Evolutionary conservation across 2,329 filamentous ascomycete species (phyloP).

Genomic region (Pyricularia sp.): DNA sequence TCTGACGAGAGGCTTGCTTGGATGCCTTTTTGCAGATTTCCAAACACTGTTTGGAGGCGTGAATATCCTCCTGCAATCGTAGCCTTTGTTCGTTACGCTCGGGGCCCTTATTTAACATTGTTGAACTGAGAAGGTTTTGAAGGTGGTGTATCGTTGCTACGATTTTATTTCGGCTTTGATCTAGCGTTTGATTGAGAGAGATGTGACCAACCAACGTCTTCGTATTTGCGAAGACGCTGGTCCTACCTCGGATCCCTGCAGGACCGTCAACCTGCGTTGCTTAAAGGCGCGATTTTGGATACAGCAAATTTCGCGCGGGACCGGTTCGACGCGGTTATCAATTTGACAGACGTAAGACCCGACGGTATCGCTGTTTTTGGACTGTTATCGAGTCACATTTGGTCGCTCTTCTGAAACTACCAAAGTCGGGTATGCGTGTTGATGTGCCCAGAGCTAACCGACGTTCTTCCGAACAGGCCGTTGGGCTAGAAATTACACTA

Average conservation of each 20-base stretch:
- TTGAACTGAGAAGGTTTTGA: constrained; percentile 19
- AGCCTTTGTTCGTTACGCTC: constrained; percentile 15
- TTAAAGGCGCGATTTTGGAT: background rate
- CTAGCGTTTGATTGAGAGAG: constrained; percentile 23
- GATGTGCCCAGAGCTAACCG: too few species aligned
- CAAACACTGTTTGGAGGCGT: constrained; percentile 24
- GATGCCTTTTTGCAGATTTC: constrained; percentile 26
- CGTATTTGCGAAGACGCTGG: constrained; percentile 26
- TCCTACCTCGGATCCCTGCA: constrained; percentile 23
- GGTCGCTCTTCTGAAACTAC: too few species aligned
- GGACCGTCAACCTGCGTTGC: constrained; percentile 13
- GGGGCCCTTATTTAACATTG: constrained; percentile 14
- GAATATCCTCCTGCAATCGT: constrained; percentile 23
- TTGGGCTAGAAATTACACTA: too few species aligned
- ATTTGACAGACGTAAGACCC: too few species aligned
- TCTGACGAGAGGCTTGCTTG: constrained; percentile 19
- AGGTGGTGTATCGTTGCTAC: constrained; percentile 20
- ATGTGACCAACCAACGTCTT: constrained; percentile 26
- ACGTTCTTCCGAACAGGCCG: too few species aligned
- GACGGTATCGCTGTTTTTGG: too few species aligned
- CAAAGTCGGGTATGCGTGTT: too few species aligned
- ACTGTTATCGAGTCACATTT: too few species aligned
- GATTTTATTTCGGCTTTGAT: constrained; percentile 21
- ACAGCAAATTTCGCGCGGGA: background rate
- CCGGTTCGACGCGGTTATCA: background rate